Conservation (phyloP, 257 asterid genomes). For the Fraxinus quadrangulata region DNA sequence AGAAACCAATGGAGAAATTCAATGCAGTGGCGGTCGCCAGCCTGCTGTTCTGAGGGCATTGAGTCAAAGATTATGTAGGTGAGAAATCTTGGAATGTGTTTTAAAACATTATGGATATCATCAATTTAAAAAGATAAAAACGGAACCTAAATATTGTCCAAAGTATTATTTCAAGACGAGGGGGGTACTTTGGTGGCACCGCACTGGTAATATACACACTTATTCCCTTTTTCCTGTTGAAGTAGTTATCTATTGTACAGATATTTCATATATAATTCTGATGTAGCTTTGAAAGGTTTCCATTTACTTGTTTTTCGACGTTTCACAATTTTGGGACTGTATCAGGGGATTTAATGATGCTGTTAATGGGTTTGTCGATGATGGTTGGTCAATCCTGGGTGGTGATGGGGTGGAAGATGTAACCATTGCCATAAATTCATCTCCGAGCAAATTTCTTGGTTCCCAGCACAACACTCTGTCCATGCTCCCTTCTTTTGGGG, state of each 20-base stretch:
- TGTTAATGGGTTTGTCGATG: slow-evolving; percentile 87
- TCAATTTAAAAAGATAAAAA: background rate
- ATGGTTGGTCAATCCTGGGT: slow-evolving; percentile 86
- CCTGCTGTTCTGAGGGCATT: slow-evolving; percentile 86
- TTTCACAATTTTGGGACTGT: background rate
- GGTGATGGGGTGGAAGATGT: slow-evolving; percentile 89
- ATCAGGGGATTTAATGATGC: slow-evolving; percentile 93
- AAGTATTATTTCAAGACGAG: too few relatives aligned
- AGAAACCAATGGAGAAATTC: slow-evolving; percentile 87
- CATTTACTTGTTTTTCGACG: background rate
- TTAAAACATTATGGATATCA: background rate
- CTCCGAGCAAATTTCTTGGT: slow-evolving; percentile 82
- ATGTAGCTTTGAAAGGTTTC: background rate
- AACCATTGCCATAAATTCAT: slow-evolving; percentile 71
- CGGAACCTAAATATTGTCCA: background rate
- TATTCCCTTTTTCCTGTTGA: too few relatives aligned
- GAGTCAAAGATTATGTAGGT: slow-evolving; percentile 87
- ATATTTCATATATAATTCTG: background rate
- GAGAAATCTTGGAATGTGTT: slow-evolving; percentile 16
- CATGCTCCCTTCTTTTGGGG: slow-evolving; percentile 75
- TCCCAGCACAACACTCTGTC: slow-evolving; percentile 64
- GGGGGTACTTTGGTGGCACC: too few relatives aligned
- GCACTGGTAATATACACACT: too few relatives aligned
- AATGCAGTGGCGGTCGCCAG: slow-evolving; percentile 76
- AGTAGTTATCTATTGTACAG: too few relatives aligned